Conservation (phyloP, 202 grass and related monocot species). For the Miscanthus sacchariflorus region DNA sequence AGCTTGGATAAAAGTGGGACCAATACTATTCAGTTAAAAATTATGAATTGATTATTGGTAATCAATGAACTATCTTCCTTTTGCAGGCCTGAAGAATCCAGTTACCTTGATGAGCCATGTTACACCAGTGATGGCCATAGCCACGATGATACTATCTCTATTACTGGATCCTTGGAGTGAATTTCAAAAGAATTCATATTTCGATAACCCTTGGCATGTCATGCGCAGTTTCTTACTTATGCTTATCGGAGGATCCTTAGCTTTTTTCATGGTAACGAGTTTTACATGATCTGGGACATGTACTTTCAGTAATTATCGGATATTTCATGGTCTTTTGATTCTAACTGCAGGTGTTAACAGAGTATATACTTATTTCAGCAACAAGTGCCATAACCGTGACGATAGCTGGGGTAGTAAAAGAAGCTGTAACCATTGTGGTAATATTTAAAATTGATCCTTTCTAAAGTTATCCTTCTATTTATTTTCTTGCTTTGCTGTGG, state of each 20-base stretch:
- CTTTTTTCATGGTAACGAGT: conserved; percentile 95
- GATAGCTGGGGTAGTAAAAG: conserved; percentile 99
- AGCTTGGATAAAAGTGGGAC: conserved; percentile 23
- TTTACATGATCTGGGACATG: conserved; percentile 38
- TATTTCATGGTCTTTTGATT: conserved; percentile 38
- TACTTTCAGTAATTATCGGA: conserved; percentile 26
- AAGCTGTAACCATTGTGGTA: conserved; percentile 99
- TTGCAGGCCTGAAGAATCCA: conserved; percentile 93
- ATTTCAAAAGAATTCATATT: conserved; percentile 87
- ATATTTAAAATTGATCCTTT: conserved; percentile 34
- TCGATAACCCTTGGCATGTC: conserved; percentile 88
- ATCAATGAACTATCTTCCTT: conserved; percentile 46
- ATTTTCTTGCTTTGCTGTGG: conserved; percentile 28
- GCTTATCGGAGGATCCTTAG: conserved; percentile 86
- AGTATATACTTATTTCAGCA: conserved; percentile 99
- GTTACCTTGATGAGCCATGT: conserved; percentile 97
- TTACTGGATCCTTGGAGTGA: conserved; percentile 94
- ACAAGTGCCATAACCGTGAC: conserved; percentile 99
- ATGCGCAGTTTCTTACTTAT: conserved; percentile 89
- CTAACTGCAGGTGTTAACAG: conserved; percentile 90
- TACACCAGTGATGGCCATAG: conserved; percentile 93
- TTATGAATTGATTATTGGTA: conserved; percentile 28
- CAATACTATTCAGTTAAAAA: conserved; percentile 23
- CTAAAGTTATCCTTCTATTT: not conserved
- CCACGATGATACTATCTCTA: conserved; percentile 91